Evolutionary conservation across 768 basidiomycete genomes (phyloP).

Genomic region (Obba rivulosa): DNA sequence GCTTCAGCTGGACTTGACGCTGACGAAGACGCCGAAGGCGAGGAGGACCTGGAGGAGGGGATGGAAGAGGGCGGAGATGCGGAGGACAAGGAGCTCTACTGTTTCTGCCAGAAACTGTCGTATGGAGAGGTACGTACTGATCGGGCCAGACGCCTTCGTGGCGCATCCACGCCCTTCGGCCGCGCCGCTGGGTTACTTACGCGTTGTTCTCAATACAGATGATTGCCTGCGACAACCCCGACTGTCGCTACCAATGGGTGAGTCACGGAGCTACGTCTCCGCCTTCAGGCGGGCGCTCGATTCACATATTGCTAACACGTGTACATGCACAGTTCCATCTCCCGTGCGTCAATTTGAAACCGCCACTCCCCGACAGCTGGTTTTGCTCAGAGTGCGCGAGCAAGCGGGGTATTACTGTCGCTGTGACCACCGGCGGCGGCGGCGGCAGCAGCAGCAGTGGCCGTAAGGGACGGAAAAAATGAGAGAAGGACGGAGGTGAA

Average conservation of each 20-base stretch:
- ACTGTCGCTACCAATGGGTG: conserved; percentile 59
- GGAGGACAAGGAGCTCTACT: conserved; percentile 56
- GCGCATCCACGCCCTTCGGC: neutral
- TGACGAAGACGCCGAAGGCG: conserved; percentile 31
- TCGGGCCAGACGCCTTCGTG: neutral
- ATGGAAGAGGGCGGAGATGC: conserved; percentile 45
- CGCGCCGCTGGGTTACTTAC: neutral
- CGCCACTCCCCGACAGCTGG: conserved; percentile 53
- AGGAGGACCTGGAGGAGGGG: conserved; percentile 29
- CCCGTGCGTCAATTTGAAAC: conserved; percentile 51
- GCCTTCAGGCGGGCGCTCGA: neutral
- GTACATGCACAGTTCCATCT: conserved; percentile 48
- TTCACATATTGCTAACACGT: neutral
- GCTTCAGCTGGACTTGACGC: conserved; percentile 18
- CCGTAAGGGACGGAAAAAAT: conserved; percentile 39
- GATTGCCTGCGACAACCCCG: conserved; percentile 58
- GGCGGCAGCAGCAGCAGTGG: conserved; percentile 12
- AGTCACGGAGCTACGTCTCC: conserved; percentile 18
- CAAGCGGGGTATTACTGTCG: conserved; percentile 12
- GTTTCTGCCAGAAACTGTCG: conserved; percentile 56
- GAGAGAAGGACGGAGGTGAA: neutral
- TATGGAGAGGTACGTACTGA: conserved; percentile 47
- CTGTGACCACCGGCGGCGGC: conserved; percentile 5
- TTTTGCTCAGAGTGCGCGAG: conserved; percentile 50
- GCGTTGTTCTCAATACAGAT: conserved; percentile 30